phyloP scores from a whole-genome alignment of 306 rosid genomes.

The Geum urbanum region DNA sequence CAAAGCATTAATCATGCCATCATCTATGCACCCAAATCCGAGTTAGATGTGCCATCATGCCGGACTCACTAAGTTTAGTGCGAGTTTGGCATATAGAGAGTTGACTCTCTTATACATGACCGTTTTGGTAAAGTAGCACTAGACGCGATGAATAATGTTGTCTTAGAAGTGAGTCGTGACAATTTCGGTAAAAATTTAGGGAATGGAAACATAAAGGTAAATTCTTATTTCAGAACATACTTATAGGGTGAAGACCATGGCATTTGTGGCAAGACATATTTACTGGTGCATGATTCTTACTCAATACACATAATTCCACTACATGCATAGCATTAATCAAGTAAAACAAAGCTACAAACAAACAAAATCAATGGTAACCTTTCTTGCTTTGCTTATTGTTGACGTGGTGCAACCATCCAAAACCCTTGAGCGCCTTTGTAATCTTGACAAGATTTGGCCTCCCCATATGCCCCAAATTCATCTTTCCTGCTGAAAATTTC shows the following conservation, averaged over 20 bases:
- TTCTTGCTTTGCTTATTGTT: constrained; percentile 52
- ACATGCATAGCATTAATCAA: constrained; percentile 1
- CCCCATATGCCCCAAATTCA: constrained; percentile 75
- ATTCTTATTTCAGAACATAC: neutral
- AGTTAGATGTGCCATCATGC: neutral
- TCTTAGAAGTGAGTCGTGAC: neutral
- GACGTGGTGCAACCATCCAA: constrained; percentile 75
- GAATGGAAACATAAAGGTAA: neutral
- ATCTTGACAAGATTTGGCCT: constrained; percentile 69
- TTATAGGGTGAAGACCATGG: too few relatives aligned
- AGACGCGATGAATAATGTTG: neutral
- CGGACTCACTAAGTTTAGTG: neutral
- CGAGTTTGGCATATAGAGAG: neutral
- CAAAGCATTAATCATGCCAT: neutral
- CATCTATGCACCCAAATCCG: too few relatives aligned
- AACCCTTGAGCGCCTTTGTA: constrained; percentile 77
- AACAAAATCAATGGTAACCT: constrained; percentile 36
- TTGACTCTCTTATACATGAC: neutral
- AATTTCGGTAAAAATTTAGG: neutral
- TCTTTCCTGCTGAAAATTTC: constrained; percentile 84
- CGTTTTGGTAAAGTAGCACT: neutral
- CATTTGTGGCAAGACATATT: constrained; percentile 37
- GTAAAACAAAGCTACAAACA: neutral
- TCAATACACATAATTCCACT: constrained; percentile 34
- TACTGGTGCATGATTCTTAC: constrained; percentile 31